Conservation (phyloP, 1,139 yeast species). For the Kodamaea alishanica region DNA sequence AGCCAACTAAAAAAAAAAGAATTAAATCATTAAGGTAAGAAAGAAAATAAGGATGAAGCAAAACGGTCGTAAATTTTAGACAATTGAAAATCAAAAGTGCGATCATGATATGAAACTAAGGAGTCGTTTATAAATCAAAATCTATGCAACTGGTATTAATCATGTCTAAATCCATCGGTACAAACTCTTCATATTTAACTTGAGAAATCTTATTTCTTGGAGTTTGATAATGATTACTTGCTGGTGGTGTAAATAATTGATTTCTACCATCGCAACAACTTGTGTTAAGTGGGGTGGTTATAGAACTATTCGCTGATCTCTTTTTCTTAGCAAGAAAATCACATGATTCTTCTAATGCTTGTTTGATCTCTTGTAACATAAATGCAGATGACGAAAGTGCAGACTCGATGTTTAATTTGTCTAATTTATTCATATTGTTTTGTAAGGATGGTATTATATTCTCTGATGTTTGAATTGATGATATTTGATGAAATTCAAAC, state of each 20-base stretch:
- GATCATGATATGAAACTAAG: not conserved
- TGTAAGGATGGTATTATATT: too few relatives aligned
- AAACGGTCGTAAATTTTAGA: not conserved
- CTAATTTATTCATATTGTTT: too few relatives aligned
- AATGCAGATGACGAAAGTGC: not conserved
- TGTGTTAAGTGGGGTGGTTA: not conserved
- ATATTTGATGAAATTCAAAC: not conserved
- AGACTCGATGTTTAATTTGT: too few relatives aligned
- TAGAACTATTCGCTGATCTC: not conserved
- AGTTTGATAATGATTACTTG: constrained; percentile 1
- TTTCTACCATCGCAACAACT: not conserved
- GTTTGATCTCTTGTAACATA: constrained; percentile 3
- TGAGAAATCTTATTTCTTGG: constrained; percentile 2
- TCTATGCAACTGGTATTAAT: constrained; percentile 3
- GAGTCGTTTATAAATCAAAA: not conserved
- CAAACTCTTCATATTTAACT: not conserved
- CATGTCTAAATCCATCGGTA: constrained; percentile 1
- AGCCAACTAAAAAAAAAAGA: not conserved
- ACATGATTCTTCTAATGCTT: constrained; percentile 1
- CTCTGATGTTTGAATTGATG: not conserved
- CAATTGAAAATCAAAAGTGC: not conserved
- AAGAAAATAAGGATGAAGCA: not conserved
- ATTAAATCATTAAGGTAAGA: not conserved
- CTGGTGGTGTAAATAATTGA: constrained; percentile 2
- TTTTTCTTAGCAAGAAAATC: constrained; percentile 1